Evolutionary conservation across 1,284 basidiomycete genomes (phyloP).

Genomic region (Stygiomarasmius scandens): DNA sequence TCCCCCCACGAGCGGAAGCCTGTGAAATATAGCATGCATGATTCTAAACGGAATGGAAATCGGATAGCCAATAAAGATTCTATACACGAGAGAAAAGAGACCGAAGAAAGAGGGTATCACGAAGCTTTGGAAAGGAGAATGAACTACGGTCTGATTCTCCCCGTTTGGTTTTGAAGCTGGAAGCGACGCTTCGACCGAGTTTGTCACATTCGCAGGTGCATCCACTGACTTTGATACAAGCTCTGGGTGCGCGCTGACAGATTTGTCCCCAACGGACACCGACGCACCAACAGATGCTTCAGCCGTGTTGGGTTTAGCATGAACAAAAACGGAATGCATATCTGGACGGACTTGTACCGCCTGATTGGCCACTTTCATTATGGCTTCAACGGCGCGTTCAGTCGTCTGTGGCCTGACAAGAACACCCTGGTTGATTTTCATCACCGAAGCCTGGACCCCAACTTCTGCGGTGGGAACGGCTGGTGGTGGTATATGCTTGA

Average conservation of each 20-base stretch:
- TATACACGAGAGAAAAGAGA: conserved; percentile 47
- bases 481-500: conserved; percentile 23
- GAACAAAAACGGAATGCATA: conserved; percentile 45
- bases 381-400: conserved; percentile 49
- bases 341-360: conserved; percentile 47
- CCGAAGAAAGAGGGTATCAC: conserved; percentile 40
- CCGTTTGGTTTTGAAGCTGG: not conserved
- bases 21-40: conserved; percentile 15
- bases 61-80: conserved; percentile 46
- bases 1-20: conserved; percentile 9
- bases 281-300: conserved; percentile 38
- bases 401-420: conserved; percentile 47
- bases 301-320: conserved; percentile 42
- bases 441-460: conserved; percentile 57
- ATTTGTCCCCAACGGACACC: conserved; percentile 35
- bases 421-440: conserved; percentile 48
- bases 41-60: conserved; percentile 42
- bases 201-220: conserved; percentile 27
- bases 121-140: conserved; percentile 10
- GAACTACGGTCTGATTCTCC: not conserved
- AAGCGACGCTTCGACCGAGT: conserved; percentile 17
- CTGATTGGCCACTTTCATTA: conserved; percentile 47
- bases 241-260: conserved; percentile 39
- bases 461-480: conserved; percentile 43
- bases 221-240: conserved; percentile 30